Evolutionary conservation across 371 early-diverging fungal genomes (phyloP).

Genomic region (Syncephalastrum sp.): DNA sequence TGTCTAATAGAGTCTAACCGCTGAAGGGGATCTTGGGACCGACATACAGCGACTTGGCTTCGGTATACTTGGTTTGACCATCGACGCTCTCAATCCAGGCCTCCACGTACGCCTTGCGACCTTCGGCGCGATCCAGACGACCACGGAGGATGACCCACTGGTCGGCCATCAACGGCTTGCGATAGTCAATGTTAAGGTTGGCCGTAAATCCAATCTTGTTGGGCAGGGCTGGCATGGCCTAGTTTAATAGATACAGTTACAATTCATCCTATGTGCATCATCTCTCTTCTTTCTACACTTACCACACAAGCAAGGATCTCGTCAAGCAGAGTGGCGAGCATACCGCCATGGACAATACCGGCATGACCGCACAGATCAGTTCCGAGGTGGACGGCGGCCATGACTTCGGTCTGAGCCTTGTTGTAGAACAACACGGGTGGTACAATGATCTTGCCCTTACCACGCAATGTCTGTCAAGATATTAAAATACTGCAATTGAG

Average conservation of each 20-base stretch:
- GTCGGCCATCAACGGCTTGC: constrained; percentile 58
- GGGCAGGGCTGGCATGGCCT: constrained; percentile 61
- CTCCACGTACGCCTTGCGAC: constrained; percentile 73
- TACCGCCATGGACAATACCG: constrained; percentile 71
- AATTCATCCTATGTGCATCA: neutral
- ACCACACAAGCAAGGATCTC: constrained; percentile 60
- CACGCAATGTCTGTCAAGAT: constrained; percentile 31
- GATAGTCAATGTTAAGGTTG: constrained; percentile 72
- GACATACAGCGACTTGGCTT: constrained; percentile 34
- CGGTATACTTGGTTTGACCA: constrained; percentile 33
- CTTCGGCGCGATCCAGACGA: constrained; percentile 54
- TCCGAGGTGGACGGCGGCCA: constrained; percentile 39
- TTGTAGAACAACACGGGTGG: constrained; percentile 41
- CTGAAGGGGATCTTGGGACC: constrained; percentile 27
- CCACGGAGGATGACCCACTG: constrained; percentile 62
- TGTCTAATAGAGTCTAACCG: constrained; percentile 2
- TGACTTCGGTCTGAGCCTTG: constrained; percentile 34
- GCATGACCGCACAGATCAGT: constrained; percentile 58
- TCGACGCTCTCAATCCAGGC: constrained; percentile 63
- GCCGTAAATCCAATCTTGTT: constrained; percentile 75
- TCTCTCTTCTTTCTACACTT: constrained; percentile 9
- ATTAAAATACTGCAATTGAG: too few species aligned
- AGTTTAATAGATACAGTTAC: constrained; percentile 13
- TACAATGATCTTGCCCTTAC: constrained; percentile 35
- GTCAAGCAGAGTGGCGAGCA: constrained; percentile 69